Evolutionary conservation across 176 grass and related monocot species (phyloP).

Genomic region (Eleusine indica): DNA sequence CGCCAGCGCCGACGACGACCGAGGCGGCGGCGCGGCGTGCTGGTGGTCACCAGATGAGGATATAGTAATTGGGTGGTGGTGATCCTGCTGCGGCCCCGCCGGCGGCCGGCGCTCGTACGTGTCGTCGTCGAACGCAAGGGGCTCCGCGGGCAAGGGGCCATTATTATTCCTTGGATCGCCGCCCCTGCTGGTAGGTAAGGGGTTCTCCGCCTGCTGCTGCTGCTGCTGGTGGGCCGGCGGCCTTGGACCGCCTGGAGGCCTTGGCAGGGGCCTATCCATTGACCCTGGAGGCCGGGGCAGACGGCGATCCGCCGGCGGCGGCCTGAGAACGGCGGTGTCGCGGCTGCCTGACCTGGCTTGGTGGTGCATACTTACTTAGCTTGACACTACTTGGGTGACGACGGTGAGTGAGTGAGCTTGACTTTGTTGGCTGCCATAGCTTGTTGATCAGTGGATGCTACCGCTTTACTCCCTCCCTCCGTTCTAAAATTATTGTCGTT

Average conservation of each 20-base stretch:
- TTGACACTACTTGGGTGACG: no score
- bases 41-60: no score
- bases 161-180: no score
- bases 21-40: background rate
- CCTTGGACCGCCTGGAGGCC: background rate
- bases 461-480: no score
- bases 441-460: no score
- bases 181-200: no score
- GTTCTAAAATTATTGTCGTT: no score
- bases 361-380: background rate
- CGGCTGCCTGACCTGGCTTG: background rate
- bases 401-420: background rate
- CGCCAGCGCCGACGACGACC: conserved; percentile 38
- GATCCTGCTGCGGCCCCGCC: background rate
- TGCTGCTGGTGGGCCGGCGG: background rate
- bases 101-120: background rate
- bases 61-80: background rate
- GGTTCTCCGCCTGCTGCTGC: no score
- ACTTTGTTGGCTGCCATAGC: background rate
- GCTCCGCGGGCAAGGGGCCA: no score
- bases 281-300: background rate
- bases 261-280: background rate
- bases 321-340: background rate
- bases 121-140: background rate
- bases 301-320: background rate